Base-by-base conservation (phyloP, 2,329 filamentous ascomycete genomes). In the Microascus cirrosus region DNA sequence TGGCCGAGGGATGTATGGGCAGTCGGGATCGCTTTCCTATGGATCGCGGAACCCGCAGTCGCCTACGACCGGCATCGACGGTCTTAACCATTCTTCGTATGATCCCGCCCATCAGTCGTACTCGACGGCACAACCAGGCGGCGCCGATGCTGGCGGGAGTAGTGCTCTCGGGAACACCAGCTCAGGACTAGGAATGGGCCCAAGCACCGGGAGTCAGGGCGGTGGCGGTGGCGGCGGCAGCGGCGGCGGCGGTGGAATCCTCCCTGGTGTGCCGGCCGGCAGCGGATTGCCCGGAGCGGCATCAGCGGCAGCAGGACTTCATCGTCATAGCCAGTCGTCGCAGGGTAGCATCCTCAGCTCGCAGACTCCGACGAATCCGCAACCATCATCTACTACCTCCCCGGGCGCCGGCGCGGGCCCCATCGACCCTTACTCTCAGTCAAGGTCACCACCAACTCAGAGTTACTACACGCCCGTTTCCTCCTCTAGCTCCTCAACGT, bases 11-110 rank as follows among this genome's bases (percentile, higher is more conserved):
- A 60, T 72, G 61, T 88, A 83, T 70, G 63, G 61, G 55, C 68
- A 68, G 60, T 81, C 81, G 56, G 78, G 81, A 34, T 76, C 77
- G 53, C 73, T 82, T 66, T 61, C 67, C 28, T 70, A 65, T 55
- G 34, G 48, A 32, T 67, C 70, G 35, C 65, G 71, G 58, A 69
- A 64, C 61, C 69, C 71, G 3, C 69, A 69, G 56, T 72, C 71
- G 25, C 22, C 56, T 18, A 22, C 55, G 18, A 52, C 45, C 32
- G 45, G 36, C 32, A 25, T 24, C 45, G 55, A 57, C 22, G 55
- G 45, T 3, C 28, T 53, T 7, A 32, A 48, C n/a, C 45, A 48
- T 25, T 32, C 55, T 13, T 15, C 56, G 8, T 52, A 56, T 10
- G 50, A 59, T 20, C 42, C 58, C n/a, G 18, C 24, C 10, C 52